Evolutionary conservation across 225 moss, liverwort and hornwort species (phyloP).

Genomic region (Neckera pumila): DNA sequence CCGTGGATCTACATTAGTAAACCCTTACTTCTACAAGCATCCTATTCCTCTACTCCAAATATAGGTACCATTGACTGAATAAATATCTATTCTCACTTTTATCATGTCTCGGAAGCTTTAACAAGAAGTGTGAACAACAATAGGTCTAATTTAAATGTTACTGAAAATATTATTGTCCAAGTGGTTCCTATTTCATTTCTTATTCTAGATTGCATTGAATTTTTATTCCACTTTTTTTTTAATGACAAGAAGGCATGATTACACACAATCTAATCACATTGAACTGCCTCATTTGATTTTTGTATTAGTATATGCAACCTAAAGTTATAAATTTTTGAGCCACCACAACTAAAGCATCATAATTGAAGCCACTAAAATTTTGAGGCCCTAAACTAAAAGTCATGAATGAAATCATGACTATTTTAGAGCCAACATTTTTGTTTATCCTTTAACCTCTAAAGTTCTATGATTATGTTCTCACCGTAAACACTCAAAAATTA

Average conservation of each 20-base stretch:
- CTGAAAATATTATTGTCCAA: rapidly evolving
- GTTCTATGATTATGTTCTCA: too few species aligned
- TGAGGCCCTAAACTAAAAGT: background rate
- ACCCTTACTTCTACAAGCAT: background rate
- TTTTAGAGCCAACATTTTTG: background rate
- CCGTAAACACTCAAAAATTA: too few species aligned
- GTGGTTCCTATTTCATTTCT: background rate
- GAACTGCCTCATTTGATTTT: background rate
- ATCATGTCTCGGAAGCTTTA: rapidly evolving
- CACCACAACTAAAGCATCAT: background rate
- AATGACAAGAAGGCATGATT: background rate
- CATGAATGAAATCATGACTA: background rate
- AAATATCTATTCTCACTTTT: background rate
- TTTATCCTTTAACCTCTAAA: background rate
- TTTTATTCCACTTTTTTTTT: background rate
- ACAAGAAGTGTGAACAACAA: background rate
- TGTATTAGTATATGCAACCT: rapidly evolving
- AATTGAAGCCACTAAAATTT: too few species aligned
- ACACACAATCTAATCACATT: background rate
- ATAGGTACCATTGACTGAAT: background rate
- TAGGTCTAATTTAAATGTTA: background rate
- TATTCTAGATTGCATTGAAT: background rate
- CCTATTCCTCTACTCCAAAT: background rate
- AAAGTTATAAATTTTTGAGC: background rate
- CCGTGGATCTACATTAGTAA: rapidly evolving